Evolutionary conservation across 1,284 basidiomycete species (phyloP), one percentile per base, ranked within the genome.

Genomic region (Puccinia coronata): DNA sequence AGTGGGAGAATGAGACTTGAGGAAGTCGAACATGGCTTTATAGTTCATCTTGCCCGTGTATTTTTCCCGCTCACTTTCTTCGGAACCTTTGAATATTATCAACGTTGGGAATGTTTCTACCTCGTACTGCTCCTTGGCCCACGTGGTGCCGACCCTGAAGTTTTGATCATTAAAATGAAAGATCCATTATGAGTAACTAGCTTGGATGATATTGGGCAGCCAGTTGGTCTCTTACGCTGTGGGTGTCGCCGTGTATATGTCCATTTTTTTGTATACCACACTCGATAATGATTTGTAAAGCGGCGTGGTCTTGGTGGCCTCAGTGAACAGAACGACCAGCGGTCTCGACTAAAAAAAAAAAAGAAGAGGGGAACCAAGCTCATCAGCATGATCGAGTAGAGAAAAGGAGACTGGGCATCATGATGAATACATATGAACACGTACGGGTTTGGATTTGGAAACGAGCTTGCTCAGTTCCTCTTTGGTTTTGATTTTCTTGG

Each of bases 201-300:
- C n/a, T n/a, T n/a, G n/a, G n/a, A n/a, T n/a, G n/a, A n/a, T n/a
- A n/a, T n/a, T n/a, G n/a, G n/a, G n/a, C n/a, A n/a, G n/a, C n/a
- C n/a, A n/a, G 36, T 9, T 53, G 16, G 4, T 51, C 36, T 31
- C 78, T 80, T 43, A 81, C 79, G 71, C 71, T 53, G 53, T 65
- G 41, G 70, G 59, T 73, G 55, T 49, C 8, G 71, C 79, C 25
- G 59, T 65, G 53, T 81, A 81, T n/a, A 81, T 49, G n/a, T 73
- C 71, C 59, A 74, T 65, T 57, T 74, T 81, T 34, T 81, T 81
- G 39, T 81, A 41, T 25, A 81, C 36, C 51, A 53, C 79, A 74
- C 79, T 74, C n/a, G 79, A 81, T 23, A 81, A 59, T 34, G 79
- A 53, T 74, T 81, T 81, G 39, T 25, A 81, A 8, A 72, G 55